These are phyloP conservation scores for Fibroporia radiculosa DNA, from an alignment of 768 basidiomycete genomes.

Conservation along the genomic window DNA sequence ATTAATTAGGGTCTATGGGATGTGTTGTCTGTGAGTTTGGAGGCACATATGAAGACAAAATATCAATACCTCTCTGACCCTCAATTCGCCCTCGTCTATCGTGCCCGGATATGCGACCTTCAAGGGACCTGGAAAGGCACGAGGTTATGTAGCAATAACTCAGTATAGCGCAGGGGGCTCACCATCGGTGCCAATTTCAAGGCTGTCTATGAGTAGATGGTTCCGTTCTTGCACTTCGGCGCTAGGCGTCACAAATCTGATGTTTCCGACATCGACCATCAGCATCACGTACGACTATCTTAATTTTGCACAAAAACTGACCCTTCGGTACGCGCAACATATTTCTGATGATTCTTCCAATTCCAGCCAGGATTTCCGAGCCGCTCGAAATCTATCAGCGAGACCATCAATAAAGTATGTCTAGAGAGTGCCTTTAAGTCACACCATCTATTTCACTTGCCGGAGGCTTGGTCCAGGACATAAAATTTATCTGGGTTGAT, in stretches of 20 bases:
- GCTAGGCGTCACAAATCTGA: conserved; percentile 1
- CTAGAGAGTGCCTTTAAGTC: too few relatives aligned
- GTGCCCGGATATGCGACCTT: too few relatives aligned
- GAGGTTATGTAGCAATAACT: too few relatives aligned
- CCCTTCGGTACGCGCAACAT: neutral
- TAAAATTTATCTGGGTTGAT: conserved; percentile 19
- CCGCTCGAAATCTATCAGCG: conserved; percentile 19
- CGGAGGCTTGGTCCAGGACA: conserved; percentile 17
- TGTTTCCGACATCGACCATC: neutral
- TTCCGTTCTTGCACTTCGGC: neutral
- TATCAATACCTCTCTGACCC: too few relatives aligned
- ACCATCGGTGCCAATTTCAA: conserved; percentile 1
- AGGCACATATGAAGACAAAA: too few relatives aligned
- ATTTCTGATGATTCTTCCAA: conserved; percentile 12
- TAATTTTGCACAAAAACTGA: neutral
- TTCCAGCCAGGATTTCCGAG: conserved; percentile 23
- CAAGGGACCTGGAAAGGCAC: too few relatives aligned
- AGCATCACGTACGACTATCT: neutral
- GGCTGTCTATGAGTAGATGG: neutral
- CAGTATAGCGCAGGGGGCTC: too few relatives aligned
- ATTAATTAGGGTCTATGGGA: conserved; percentile 2
- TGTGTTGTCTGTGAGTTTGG: too few relatives aligned
- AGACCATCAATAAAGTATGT: too few relatives aligned
- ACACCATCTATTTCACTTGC: conserved; percentile 19
- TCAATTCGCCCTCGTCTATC: too few relatives aligned